Base-by-base conservation (phyloP, 805 yeast species). In the Schwanniomyces sp. region DNA sequence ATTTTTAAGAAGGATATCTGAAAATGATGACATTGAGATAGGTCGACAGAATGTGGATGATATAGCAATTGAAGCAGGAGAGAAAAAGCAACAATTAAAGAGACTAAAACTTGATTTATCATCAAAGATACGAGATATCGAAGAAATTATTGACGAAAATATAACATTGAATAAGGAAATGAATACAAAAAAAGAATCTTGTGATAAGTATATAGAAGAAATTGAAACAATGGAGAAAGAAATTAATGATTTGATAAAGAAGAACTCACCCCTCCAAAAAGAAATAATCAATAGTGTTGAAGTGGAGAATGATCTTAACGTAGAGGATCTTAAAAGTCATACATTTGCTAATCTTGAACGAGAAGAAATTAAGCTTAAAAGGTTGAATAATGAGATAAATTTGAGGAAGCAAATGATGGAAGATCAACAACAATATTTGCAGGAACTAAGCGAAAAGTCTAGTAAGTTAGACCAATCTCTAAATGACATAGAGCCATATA, bases 1-100 rank as follows among this genome's bases (percentile, higher is more conserved):
- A 61, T 86, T 86, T 62, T 65, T 86, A 32, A 65, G 86, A 32
- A 67, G 71, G 25, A 65, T 86, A 8, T 66, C 81, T 10, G 53
- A 54, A 16, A 41, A 44, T 16, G 49, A 43, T 17, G 49, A 46
- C n/a, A 49, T 51, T 1, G 52, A 51, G 10, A 48, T 58, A 10
- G 51, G 52, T 18, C 49, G 56, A 6, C 54, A 52, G 25, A 67
- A 65, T 29, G 45, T 63, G 1, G 48, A 50, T 4, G 44, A 48
- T 8, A 56, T 62, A 40, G 64, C 62, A 30, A 45, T 49, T 4
- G 63, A 61, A 27, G 58, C 59, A 30, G 40, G 51, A 11, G 57
- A 52, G 12, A 46, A 53, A 29, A 66, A 67, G 39, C 38, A 49
- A 29, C 54, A 59, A 32, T 56, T 67, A 40, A 64, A 58, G 48